Evolutionary conservation across 1,284 basidiomycete genomes (phyloP).

Genomic region (Apiotrichum gracile): DNA sequence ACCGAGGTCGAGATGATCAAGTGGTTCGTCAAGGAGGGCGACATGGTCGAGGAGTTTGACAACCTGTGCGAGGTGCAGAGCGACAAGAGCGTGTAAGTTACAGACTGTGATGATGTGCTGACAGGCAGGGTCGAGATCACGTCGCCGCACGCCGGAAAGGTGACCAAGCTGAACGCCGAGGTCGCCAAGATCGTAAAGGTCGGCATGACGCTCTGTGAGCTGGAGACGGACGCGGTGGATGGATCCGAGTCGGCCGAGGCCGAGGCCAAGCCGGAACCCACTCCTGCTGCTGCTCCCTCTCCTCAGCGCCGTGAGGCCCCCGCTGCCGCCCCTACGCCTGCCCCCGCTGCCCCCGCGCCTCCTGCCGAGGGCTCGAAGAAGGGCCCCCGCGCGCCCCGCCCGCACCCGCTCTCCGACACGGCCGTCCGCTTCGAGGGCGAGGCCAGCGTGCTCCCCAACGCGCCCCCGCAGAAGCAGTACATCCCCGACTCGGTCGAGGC

Average conservation of each 20-base stretch:
- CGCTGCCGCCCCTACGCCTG: neutral
- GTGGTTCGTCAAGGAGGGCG: constrained; percentile 66
- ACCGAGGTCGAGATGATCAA: constrained; percentile 84
- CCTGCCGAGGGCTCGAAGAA: neutral
- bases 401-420: constrained; percentile 17
- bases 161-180: constrained; percentile 66
- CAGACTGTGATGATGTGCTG: neutral
- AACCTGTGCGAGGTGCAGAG: constrained; percentile 87
- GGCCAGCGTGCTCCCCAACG: constrained; percentile 31
- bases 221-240: constrained; percentile 51
- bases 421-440: constrained; percentile 34
- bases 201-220: constrained; percentile 72
- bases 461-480: constrained; percentile 3
- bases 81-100: constrained; percentile 59
- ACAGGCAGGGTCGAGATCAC: constrained; percentile 79
- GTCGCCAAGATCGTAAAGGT: constrained; percentile 85
- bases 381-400: constrained; percentile 3
- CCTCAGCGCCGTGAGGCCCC: neutral
- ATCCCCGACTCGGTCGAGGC: constrained; percentile 14
- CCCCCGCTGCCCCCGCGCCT: neutral
- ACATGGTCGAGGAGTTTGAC: constrained; percentile 70
- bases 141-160: constrained; percentile 72
- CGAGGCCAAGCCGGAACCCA: constrained; percentile 1
- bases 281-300: neutral
- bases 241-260: constrained; percentile 8